Percentiles rank a stretch among this genome's conserved stretches.
These are phyloP conservation scores for Jatropha multifida DNA, from an alignment of 441 rosid genomes.

Conservation along the genomic window DNA sequence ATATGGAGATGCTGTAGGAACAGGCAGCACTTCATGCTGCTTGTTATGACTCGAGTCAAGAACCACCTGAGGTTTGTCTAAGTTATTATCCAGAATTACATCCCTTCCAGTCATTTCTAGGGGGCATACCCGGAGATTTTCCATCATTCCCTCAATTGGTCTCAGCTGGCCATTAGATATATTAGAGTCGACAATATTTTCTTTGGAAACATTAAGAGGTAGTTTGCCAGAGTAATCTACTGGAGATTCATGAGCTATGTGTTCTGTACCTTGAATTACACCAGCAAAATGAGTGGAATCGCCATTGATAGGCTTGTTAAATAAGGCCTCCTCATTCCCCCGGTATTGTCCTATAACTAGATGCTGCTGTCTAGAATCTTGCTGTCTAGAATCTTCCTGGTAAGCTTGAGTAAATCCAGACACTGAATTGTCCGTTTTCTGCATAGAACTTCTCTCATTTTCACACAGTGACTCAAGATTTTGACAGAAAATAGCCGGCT, in stretches of 20 bases:
- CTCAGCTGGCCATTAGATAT: conserved; percentile 32
- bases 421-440: conserved; percentile 31
- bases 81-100: conserved; percentile 31
- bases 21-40: conserved; percentile 25
- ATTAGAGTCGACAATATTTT: conserved; percentile 27
- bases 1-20: conserved; percentile 27
- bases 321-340: conserved; percentile 34
- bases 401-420: conserved; percentile 34
- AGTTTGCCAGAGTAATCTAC: conserved; percentile 33
- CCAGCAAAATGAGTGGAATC: conserved; percentile 29
- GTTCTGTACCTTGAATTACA: conserved; percentile 34
- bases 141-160: conserved; percentile 45
- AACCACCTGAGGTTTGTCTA: conserved; percentile 31
- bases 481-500: conserved; percentile 31
- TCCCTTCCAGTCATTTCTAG: conserved; percentile 33
- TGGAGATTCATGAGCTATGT: conserved; percentile 29
- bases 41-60: conserved; percentile 31
- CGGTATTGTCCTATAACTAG: conserved; percentile 31
- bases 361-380: conserved; percentile 35
- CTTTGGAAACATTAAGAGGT: conserved; percentile 32
- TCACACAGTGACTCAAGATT: conserved; percentile 34
- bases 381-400: conserved; percentile 37
- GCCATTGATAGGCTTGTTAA: conserved; percentile 25
- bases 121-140: conserved; percentile 30
- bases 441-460: conserved; percentile 22